Evolutionary conservation across 257 asterid genomes (phyloP).

Genomic region (Lithospermum erythrorhizon): DNA sequence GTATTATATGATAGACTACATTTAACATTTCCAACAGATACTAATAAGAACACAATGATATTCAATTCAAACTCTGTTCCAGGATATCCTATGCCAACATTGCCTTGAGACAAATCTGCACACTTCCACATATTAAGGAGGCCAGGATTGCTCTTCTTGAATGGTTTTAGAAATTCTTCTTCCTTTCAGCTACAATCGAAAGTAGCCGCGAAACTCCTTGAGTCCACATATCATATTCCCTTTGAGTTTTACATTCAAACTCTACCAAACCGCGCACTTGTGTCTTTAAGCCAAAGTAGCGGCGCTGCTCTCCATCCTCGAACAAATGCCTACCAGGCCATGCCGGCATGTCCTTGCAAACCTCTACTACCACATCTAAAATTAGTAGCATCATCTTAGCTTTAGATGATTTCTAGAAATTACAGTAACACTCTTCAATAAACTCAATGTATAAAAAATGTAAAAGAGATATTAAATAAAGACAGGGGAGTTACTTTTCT

Average conservation of each 20-base stretch:
- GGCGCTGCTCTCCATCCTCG: slow-evolving; percentile 82
- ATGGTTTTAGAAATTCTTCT: slow-evolving; percentile 9
- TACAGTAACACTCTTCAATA: too few relatives aligned
- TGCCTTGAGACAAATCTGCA: too few relatives aligned
- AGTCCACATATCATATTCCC: slow-evolving; percentile 43
- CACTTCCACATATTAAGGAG: neutral
- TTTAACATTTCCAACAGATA: neutral
- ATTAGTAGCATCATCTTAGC: neutral
- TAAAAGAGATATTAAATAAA: too few relatives aligned
- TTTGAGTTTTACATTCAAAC: slow-evolving; percentile 39
- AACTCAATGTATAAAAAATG: neutral
- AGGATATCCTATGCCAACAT: too few relatives aligned
- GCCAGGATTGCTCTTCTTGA: neutral
- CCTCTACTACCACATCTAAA: slow-evolving; percentile 78
- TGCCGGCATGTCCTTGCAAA: slow-evolving; percentile 68
- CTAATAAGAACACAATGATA: neutral
- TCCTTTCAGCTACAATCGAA: slow-evolving; percentile 27
- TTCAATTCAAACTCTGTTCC: too few relatives aligned
- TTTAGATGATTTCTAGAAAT: too few relatives aligned
- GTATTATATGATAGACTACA: neutral
- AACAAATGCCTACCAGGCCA: slow-evolving; percentile 96
- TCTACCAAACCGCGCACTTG: slow-evolving; percentile 59
- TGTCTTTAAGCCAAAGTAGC: slow-evolving; percentile 82
- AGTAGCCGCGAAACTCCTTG: slow-evolving; percentile 43
- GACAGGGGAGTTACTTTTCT: slow-evolving; percentile 46